Percentiles rank a stretch among this genome's conserved stretches.
These are phyloP conservation scores for Penicillium sp. DNA, from an alignment of 2,329 filamentous ascomycete species.

Conservation along the genomic window DNA sequence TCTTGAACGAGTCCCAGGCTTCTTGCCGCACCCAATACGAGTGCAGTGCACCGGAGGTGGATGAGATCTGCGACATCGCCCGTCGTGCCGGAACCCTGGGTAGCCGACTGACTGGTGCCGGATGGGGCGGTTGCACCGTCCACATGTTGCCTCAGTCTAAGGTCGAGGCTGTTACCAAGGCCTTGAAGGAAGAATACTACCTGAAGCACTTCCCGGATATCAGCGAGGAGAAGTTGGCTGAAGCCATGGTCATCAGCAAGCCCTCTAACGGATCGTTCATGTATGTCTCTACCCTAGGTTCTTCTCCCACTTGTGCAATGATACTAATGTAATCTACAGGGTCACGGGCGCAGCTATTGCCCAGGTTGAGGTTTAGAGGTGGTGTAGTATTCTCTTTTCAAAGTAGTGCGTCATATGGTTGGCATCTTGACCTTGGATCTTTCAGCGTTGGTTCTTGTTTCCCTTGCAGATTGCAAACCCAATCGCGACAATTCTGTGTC, in stretches of 20 bases:
- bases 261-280: conserved; percentile 48
- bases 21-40: conserved; percentile 82
- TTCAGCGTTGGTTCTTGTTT: too few relatives aligned
- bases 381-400: too few relatives aligned
- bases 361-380: conserved; percentile 20
- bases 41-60: conserved; percentile 86
- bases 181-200: conserved; percentile 77
- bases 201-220: conserved; percentile 59
- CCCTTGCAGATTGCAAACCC: too few relatives aligned
- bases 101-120: conserved; percentile 78
- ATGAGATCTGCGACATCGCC: conserved; percentile 74
- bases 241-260: conserved; percentile 79
- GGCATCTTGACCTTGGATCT: too few relatives aligned
- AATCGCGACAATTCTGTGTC: too few relatives aligned
- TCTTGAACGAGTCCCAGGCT: conserved; percentile 83
- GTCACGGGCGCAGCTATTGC: conserved; percentile 33
- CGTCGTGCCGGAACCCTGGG: conserved; percentile 71
- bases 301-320: background rate
- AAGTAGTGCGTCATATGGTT: too few relatives aligned
- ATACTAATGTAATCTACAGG: too few relatives aligned
- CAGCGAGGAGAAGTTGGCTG: conserved; percentile 62
- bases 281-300: conserved; percentile 32
- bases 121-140: conserved; percentile 93
- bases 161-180: conserved; percentile 66
- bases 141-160: conserved; percentile 80